Percentiles rank a stretch among this genome's conserved stretches.
Conservation (phyloP, 2,329 filamentous ascomycete species). For the Chalara sp. region DNA sequence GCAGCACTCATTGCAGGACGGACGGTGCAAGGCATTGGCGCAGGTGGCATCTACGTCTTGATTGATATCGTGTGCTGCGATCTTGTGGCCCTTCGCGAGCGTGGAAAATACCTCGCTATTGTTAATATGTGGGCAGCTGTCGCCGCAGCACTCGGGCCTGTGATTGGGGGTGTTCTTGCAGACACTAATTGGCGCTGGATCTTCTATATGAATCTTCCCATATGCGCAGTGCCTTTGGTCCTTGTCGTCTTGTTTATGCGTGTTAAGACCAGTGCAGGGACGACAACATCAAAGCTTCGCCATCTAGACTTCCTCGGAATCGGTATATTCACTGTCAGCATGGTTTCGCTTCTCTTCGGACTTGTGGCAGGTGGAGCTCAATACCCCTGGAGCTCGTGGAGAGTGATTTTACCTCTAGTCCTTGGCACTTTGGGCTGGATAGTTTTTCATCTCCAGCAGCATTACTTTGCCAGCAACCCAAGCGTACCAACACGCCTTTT, state of each 20-base stretch:
- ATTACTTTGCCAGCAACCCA: background rate
- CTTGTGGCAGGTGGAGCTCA: slow-evolving; percentile 33
- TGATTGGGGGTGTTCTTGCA: background rate
- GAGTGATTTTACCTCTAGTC: background rate
- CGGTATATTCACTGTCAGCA: slow-evolving; percentile 22
- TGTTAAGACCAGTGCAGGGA: slow-evolving; percentile 19
- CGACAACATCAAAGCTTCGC: slow-evolving; percentile 36
- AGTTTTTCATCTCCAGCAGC: slow-evolving; percentile 32
- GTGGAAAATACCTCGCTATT: too few relatives aligned
- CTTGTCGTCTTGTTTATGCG: slow-evolving; percentile 6
- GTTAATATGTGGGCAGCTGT: too few relatives aligned
- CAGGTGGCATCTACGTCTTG: too few relatives aligned
- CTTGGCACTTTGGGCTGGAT: background rate
- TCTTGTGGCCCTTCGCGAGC: too few relatives aligned
- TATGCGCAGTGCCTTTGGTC: slow-evolving; percentile 11
- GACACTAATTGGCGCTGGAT: slow-evolving; percentile 38
- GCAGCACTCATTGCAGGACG: too few relatives aligned
- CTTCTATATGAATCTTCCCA: slow-evolving; percentile 40
- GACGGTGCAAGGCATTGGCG: too few relatives aligned
- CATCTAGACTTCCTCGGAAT: slow-evolving; percentile 33
- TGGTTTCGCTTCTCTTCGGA: slow-evolving; percentile 4
- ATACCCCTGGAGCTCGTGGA: slow-evolving; percentile 51
- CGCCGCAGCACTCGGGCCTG: slow-evolving; percentile 1
- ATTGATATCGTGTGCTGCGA: too few relatives aligned
- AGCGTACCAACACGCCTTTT: background rate